These are phyloP conservation scores for Xylaria palmicola DNA, from an alignment of 495 filamentous ascomycete species.

Conservation along the genomic window DNA sequence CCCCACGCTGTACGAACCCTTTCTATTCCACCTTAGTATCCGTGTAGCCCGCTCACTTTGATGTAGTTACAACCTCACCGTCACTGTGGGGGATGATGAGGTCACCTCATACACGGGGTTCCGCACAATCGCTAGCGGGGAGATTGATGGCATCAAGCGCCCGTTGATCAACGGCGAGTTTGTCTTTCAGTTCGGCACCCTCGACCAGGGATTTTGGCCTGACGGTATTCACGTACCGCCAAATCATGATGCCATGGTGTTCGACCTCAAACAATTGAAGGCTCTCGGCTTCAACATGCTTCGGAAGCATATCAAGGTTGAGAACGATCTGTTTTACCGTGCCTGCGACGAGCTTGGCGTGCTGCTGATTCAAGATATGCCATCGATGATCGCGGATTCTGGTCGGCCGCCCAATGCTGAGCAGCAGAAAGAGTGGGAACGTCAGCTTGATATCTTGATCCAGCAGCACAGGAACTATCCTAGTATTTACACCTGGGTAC, in stretches of 20 bases:
- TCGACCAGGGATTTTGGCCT: conserved; percentile 71
- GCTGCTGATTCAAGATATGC: conserved; percentile 69
- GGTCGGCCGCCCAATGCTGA: conserved; percentile 41
- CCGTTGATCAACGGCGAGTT: conserved; percentile 64
- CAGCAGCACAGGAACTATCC: conserved; percentile 62
- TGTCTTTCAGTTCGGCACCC: conserved; percentile 62
- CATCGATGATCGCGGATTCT: conserved; percentile 50
- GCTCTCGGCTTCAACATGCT: conserved; percentile 64
- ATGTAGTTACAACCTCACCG: conserved; percentile 54
- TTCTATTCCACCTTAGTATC: neutral
- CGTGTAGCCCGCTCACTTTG: neutral
- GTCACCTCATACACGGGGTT: conserved; percentile 66
- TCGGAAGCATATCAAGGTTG: conserved; percentile 72
- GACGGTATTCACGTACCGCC: conserved; percentile 64
- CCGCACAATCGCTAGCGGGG: conserved; percentile 55
- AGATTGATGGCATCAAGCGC: conserved; percentile 57
- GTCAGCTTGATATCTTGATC: conserved; percentile 61
- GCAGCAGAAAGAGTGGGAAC: conserved; percentile 59
- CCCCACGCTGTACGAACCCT: conserved; percentile 45
- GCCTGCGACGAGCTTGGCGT: conserved; percentile 64
- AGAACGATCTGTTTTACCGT: conserved; percentile 63
- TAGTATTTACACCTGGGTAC: conserved; percentile 53
- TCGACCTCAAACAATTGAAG: conserved; percentile 61
- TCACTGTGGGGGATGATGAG: conserved; percentile 54
- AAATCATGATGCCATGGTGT: conserved; percentile 62